Conservation (phyloP, 768 basidiomycete genomes). For the Hygrocybe coccinea region DNA sequence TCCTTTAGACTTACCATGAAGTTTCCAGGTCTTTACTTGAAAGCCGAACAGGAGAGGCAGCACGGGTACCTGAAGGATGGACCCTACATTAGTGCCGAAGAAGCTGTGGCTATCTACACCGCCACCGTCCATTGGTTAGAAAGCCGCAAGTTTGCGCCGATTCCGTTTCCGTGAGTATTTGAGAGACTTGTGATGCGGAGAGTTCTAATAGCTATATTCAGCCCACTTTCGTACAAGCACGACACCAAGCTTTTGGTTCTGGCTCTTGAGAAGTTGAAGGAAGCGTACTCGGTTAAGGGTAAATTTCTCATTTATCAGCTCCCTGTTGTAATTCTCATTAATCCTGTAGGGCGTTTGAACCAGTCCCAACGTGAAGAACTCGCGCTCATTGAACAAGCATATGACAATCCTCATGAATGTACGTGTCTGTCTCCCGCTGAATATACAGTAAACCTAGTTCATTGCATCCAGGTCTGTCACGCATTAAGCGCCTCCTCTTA, state of each 20-base stretch:
- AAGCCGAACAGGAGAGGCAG: conserved; percentile 98
- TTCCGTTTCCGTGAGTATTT: conserved; percentile 86
- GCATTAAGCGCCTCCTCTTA: conserved; percentile 93
- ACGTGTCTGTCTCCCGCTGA: conserved; percentile 15
- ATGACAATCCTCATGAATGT: conserved; percentile 99
- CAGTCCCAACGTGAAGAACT: conserved; percentile 98
- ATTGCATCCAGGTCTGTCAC: conserved; percentile 61
- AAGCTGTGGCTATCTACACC: conserved; percentile 97
- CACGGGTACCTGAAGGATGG: conserved; percentile 99
- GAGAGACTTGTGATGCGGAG: not conserved
- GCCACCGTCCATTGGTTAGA: conserved; percentile 99
- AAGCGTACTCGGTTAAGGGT: conserved; percentile 96
- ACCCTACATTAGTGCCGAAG: conserved; percentile 97
- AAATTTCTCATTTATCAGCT: not conserved
- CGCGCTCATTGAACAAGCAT: conserved; percentile 96
- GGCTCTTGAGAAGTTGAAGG: conserved; percentile 96
- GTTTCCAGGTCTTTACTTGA: conserved; percentile 74
- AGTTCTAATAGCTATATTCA: conserved; percentile 24
- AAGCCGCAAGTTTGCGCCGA: conserved; percentile 95
- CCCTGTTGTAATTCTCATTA: not conserved
- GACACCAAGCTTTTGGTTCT: conserved; percentile 96
- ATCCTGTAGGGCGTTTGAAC: conserved; percentile 65
- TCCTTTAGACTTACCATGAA: conserved; percentile 9
- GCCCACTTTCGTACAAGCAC: conserved; percentile 96
- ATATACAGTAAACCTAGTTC: conserved; percentile 1